Percentiles rank a stretch among this genome's conserved stretches.
Conservation (phyloP, 164 flowering plant species). For the Platanus orientalis region DNA sequence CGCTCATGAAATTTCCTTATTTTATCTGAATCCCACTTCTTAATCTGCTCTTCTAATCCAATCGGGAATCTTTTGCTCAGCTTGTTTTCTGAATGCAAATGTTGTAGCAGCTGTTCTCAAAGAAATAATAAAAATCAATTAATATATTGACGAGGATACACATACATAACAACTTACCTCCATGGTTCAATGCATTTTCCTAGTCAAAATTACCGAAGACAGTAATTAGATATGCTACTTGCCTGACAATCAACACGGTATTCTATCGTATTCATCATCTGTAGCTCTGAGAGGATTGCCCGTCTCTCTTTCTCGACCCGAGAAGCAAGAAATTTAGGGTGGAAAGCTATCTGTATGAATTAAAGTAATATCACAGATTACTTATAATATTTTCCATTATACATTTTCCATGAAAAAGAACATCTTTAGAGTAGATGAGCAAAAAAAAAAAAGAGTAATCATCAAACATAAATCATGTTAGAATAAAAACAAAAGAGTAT, state of each 20-base stretch:
- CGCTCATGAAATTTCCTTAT: conserved; percentile 96
- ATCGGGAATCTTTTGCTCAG: conserved; percentile 94
- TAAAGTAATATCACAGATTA: conserved; percentile 3
- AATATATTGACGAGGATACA: conserved; percentile 3
- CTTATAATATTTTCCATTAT: not conserved
- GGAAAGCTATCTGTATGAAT: conserved; percentile 77
- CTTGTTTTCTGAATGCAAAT: conserved; percentile 99
- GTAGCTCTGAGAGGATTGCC: conserved; percentile 97
- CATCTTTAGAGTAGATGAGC: not conserved
- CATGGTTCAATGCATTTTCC: not conserved
- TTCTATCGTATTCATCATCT: conserved; percentile 99
- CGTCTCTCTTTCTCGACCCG: conserved; percentile 96
- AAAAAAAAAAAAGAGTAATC: not conserved
- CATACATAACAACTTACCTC: not conserved
- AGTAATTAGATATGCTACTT: conserved; percentile 3
- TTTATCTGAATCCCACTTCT: conserved; percentile 98
- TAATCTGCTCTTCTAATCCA: conserved; percentile 97
- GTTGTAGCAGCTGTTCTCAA: conserved; percentile 68
- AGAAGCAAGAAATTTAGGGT: conserved; percentile 89
- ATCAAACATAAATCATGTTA: too few relatives aligned
- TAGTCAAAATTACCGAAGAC: conserved; percentile 16
- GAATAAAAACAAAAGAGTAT: not conserved
- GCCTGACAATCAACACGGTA: conserved; percentile 98
- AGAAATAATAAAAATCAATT: conserved; percentile 10
- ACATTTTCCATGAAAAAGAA: not conserved